Evolutionary conservation across 306 rosid genomes (phyloP), one percentile per base, ranked within the genome.

Genomic region (Dalbergia cochinchinensis): DNA sequence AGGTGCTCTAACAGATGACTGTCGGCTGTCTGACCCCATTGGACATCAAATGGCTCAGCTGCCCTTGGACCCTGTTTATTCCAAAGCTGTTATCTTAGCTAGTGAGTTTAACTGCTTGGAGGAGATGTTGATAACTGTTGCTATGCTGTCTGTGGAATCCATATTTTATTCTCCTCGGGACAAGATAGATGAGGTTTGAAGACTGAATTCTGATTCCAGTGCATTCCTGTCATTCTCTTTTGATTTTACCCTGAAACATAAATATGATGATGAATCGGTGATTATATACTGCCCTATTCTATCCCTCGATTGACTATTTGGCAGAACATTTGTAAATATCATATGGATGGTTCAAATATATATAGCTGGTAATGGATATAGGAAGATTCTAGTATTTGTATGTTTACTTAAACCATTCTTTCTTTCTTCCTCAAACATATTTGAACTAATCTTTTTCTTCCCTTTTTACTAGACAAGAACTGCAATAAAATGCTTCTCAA

Each of bases 101-200:
- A 85, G 91, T 82, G 91, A 92, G 82, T 91, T 82, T 84, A 91
- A 92, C 60, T 94, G 98, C 88, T 83, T 94, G 87, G 94, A 94
- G 80, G 98, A 94, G 83, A 94, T 94, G 98, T 78, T 92, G 90
- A 92, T 91, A 78, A 64, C 89, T 53, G 97, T 94, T 33, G 92
- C 97, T 4, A 83, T 94, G 94, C 94, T 94, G 58, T 94, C 98
- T 7, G 97, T 86, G 78, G 98, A 92, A 86, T 94, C 98, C 68
- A 89, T 94, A 80, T 92, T 94, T 87, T 94, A 86, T 80, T 76
- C 81, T 37, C 97, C 97, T 67, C 92, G 89, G 39, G 94, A 94
- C 20, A 92, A 88, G 88, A 51, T 76, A 66, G 93, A 88, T 45
- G 97, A 92, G 95, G 97, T 94, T 63, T 51, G 83, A 78, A 44